These are phyloP conservation scores for Leccinum disarticulatum DNA, from an alignment of 768 basidiomycete genomes.

Conservation along the genomic window DNA sequence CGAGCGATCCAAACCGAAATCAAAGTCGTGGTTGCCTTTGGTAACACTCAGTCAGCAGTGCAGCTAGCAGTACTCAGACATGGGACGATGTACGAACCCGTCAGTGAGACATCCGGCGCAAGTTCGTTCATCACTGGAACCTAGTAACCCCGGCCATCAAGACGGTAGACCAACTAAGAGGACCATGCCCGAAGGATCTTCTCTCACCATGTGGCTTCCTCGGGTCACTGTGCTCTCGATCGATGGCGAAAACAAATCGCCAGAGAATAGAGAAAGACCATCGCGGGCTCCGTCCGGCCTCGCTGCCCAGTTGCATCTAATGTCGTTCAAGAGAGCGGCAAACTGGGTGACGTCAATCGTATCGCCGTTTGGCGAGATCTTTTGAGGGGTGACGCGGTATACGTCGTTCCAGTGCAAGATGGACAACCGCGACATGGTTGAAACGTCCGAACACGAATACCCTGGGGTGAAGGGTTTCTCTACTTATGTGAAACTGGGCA, in stretches of 20 bases:
- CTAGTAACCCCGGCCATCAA: conserved; percentile 36
- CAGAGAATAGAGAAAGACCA: conserved; percentile 83
- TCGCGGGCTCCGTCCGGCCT: conserved; percentile 53
- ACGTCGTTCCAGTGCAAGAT: conserved; percentile 81
- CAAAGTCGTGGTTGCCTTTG: conserved; percentile 90
- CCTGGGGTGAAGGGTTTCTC: background rate
- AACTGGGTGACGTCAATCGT: conserved; percentile 91
- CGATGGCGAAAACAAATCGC: conserved; percentile 86
- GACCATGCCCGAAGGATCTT: background rate
- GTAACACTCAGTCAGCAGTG: conserved; percentile 9
- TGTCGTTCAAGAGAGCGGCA: conserved; percentile 62
- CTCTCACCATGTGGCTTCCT: conserved; percentile 84
- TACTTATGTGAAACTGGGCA: conserved; percentile 6
- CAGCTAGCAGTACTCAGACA: background rate
- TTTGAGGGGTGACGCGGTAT: conserved; percentile 80
- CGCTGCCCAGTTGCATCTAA: conserved; percentile 57
- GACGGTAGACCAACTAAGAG: background rate
- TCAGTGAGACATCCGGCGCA: conserved; percentile 74
- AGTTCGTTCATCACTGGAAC: conserved; percentile 85
- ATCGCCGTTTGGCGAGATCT: conserved; percentile 49
- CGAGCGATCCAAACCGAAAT: conserved; percentile 58
- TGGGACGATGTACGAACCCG: conserved; percentile 51
- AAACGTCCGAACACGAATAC: background rate
- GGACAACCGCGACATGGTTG: conserved; percentile 37
- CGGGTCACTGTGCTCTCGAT: conserved; percentile 85